These are phyloP conservation scores for Kalmusia sp. DNA, from an alignment of 2,329 filamentous ascomycete genomes.

Conservation along the genomic window DNA sequence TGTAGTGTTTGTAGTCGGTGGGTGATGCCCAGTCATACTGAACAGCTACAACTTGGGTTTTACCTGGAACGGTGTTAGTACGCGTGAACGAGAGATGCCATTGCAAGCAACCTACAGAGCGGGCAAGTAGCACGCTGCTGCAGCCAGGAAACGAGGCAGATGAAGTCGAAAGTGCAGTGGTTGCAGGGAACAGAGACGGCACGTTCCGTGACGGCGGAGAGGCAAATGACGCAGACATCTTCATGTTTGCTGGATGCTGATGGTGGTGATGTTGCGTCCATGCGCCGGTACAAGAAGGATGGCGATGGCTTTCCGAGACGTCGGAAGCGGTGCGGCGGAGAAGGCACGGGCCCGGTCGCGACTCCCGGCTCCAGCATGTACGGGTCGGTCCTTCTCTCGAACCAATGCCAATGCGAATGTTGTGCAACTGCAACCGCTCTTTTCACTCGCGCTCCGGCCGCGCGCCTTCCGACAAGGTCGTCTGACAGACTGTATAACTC, in stretches of 20 bases:
- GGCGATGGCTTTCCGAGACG: constrained; percentile 16
- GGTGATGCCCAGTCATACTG: constrained; percentile 67
- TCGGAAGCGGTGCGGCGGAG: constrained; percentile 5
- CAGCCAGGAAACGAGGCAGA: constrained; percentile 85
- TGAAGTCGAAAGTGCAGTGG: constrained; percentile 83
- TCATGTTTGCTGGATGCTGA: constrained; percentile 20
- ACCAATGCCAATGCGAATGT: constrained; percentile 1
- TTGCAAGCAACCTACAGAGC: constrained; percentile 68
- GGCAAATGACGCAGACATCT: constrained; percentile 80
- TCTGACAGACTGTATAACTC: not conserved
- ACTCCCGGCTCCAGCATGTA: constrained; percentile 9
- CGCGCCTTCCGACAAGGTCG: not conserved
- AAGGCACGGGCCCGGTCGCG: constrained; percentile 17
- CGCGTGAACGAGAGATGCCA: constrained; percentile 6
- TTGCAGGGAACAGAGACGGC: constrained; percentile 78
- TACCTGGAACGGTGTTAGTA: constrained; percentile 47
- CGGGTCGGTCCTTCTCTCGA: not conserved
- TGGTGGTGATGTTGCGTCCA: constrained; percentile 28
- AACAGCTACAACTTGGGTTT: constrained; percentile 63
- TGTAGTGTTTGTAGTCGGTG: constrained; percentile 65
- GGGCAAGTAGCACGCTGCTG: constrained; percentile 76
- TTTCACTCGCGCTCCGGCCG: not conserved
- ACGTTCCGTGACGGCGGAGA: constrained; percentile 75
- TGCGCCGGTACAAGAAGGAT: constrained; percentile 24
- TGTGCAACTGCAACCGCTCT: not conserved